These are phyloP conservation scores for Neurospora sp. DNA, from an alignment of 495 filamentous ascomycete genomes.

Conservation along the genomic window DNA sequence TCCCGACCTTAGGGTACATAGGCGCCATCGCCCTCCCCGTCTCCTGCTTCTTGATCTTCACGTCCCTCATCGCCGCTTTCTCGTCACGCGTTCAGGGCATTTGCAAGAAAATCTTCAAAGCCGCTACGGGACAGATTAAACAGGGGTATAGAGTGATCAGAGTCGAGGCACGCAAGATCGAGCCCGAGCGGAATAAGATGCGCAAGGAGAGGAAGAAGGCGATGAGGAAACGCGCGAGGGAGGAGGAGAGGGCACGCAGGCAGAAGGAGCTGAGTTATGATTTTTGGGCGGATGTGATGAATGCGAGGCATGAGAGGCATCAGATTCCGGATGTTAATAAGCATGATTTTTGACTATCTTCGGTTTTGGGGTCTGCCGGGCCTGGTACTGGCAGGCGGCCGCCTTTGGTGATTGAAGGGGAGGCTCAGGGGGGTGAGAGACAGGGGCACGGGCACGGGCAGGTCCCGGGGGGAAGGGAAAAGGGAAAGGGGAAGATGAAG, in stretches of 20 bases:
- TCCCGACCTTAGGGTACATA: slow-evolving; percentile 25
- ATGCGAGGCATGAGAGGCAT: slow-evolving; percentile 21
- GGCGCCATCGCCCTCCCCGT: slow-evolving; percentile 33
- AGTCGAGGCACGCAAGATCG: slow-evolving; percentile 13
- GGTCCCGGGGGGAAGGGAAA: neutral
- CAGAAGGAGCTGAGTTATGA: slow-evolving; percentile 30
- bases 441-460: neutral
- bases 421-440: neutral
- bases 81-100: slow-evolving; percentile 26
- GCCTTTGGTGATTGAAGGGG: neutral
- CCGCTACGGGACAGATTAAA: slow-evolving; percentile 11
- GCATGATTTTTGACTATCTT: slow-evolving; percentile 6
- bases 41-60: slow-evolving; percentile 27
- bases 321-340: slow-evolving; percentile 35
- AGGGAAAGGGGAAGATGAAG: neutral
- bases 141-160: slow-evolving; percentile 4
- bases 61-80: slow-evolving; percentile 32
- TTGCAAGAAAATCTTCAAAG: slow-evolving; percentile 22
- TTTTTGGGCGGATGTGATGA: slow-evolving; percentile 34
- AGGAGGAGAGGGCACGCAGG: slow-evolving; percentile 6
- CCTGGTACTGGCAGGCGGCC: too few relatives aligned
- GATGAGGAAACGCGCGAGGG: slow-evolving; percentile 15
- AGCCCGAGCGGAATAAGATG: slow-evolving; percentile 19
- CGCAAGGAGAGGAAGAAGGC: slow-evolving; percentile 14
- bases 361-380: too few relatives aligned